A percentile compares a stretch with the other conserved stretches of the same genome.
phyloP scores from a whole-genome alignment of 1,284 basidiomycete genomes.

The Tetrapyrgos nigripes region DNA sequence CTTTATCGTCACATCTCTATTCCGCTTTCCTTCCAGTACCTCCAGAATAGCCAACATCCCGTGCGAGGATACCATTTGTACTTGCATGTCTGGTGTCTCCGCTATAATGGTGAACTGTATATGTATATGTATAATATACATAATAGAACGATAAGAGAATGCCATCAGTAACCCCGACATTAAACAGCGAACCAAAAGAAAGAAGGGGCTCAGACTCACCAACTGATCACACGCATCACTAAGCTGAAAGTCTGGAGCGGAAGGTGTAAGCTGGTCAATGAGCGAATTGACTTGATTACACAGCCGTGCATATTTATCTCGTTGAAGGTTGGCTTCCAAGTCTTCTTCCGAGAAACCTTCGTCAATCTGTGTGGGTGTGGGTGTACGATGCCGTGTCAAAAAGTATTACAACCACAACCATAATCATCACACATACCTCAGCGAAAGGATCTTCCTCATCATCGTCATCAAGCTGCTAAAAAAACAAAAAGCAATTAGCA shows the following conservation, averaged over 20 bases:
- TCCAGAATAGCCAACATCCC: conserved; percentile 95
- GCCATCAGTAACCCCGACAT: too few relatives aligned
- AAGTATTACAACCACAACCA: conserved; percentile 3
- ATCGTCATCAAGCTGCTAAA: conserved; percentile 72
- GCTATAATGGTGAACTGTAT: conserved; percentile 77
- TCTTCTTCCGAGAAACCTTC: conserved; percentile 90
- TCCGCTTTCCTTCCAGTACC: conserved; percentile 81
- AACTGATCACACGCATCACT: conserved; percentile 88
- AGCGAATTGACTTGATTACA: conserved; percentile 83
- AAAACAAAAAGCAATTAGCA: conserved; percentile 6
- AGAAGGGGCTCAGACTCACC: conserved; percentile 58
- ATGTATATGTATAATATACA: too few relatives aligned
- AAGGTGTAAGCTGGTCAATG: conserved; percentile 86
- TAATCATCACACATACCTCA: conserved; percentile 58
- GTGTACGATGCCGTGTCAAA: conserved; percentile 12
- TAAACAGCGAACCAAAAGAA: too few relatives aligned
- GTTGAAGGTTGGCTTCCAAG: conserved; percentile 86
- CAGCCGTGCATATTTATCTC: conserved; percentile 90
- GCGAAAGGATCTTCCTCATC: conserved; percentile 96
- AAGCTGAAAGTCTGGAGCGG: conserved; percentile 80
- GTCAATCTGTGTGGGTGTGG: conserved; percentile 66
- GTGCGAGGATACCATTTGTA: conserved; percentile 89
- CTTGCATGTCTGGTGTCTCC: conserved; percentile 89
- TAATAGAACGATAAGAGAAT: too few relatives aligned
- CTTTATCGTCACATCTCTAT: conserved; percentile 84